phyloP scores from a whole-genome alignment of 1,139 yeast species.

The Yamadazyma atmosphaerica region DNA sequence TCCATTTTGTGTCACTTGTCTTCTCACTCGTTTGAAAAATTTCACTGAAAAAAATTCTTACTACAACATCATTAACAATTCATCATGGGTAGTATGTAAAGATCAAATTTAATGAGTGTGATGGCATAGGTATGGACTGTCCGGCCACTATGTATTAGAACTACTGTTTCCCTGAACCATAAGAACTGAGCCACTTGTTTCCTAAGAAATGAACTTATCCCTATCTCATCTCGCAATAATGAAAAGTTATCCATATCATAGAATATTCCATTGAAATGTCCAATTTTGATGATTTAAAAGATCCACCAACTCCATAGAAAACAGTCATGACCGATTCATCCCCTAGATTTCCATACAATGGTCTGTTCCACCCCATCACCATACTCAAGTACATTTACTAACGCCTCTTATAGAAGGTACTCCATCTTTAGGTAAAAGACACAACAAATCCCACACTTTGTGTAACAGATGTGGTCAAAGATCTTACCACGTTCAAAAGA shows the following conservation, averaged over 20 bases:
- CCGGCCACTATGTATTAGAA: too few relatives aligned
- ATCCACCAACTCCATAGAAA: too few relatives aligned
- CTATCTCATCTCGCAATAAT: too few relatives aligned
- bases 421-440: conserved; percentile 99
- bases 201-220: too few relatives aligned
- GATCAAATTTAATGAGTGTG: conserved; percentile 7
- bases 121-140: too few relatives aligned
- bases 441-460: conserved; percentile 99
- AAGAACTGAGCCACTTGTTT: too few relatives aligned
- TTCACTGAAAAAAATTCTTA: conserved; percentile 6
- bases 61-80: conserved; percentile 20
- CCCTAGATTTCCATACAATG: not conserved
- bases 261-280: too few relatives aligned
- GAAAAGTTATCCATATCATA: too few relatives aligned
- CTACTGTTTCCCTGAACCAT: too few relatives aligned
- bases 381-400: conserved; percentile 16
- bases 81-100: conserved; percentile 70
- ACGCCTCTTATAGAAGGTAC: conserved; percentile 80
- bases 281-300: too few relatives aligned
- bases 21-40: conserved; percentile 11
- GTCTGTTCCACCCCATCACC: too few relatives aligned
- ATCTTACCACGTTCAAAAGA: conserved; percentile 99
- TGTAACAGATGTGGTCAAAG: conserved; percentile 99
- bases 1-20: conserved; percentile 10
- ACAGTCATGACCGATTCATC: too few relatives aligned